Evolutionary conservation across 2,329 filamentous ascomycete genomes (phyloP).

Genomic region (Monosporascus sp.): DNA sequence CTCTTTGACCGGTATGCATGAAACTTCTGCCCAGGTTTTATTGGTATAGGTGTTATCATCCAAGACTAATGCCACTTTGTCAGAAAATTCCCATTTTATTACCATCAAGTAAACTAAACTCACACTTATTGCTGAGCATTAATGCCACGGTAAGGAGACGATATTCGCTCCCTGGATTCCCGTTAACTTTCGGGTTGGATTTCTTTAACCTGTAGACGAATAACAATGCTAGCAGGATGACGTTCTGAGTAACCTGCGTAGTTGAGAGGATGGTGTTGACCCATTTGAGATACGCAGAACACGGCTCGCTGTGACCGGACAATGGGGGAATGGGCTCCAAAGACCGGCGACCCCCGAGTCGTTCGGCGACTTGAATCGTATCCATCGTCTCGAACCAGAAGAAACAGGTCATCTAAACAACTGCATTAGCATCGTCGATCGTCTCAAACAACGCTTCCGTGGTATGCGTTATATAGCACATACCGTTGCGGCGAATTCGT

Average conservation of each 20-base stretch:
- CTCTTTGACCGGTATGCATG: slow-evolving; percentile 85
- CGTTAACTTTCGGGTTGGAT: slow-evolving; percentile 81
- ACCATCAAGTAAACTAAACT: slow-evolving; percentile 22
- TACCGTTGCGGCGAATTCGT: slow-evolving; percentile 81
- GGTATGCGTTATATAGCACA: slow-evolving; percentile 15
- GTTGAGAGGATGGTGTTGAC: slow-evolving; percentile 85
- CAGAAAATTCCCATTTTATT: slow-evolving; percentile 1
- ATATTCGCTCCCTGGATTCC: slow-evolving; percentile 90
- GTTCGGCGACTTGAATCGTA: slow-evolving; percentile 71
- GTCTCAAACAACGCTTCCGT: not conserved
- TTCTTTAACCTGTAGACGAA: slow-evolving; percentile 93
- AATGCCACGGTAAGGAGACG: slow-evolving; percentile 86
- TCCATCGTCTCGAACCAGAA: slow-evolving; percentile 95
- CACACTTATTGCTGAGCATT: slow-evolving; percentile 97
- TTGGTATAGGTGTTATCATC: slow-evolving; percentile 99
- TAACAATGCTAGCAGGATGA: slow-evolving; percentile 80
- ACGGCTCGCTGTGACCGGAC: slow-evolving; percentile 67
- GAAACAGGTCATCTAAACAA: slow-evolving; percentile 75
- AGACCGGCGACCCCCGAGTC: slow-evolving; percentile 37
- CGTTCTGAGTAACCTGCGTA: slow-evolving; percentile 94
- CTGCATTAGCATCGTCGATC: slow-evolving; percentile 10
- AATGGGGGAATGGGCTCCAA: slow-evolving; percentile 43
- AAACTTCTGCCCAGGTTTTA: slow-evolving; percentile 98
- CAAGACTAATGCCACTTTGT: slow-evolving; percentile 51
- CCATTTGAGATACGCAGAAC: slow-evolving; percentile 85